These are phyloP conservation scores for Pseudomicrostroma phylloplanum DNA, from an alignment of 1,284 basidiomycete species.

Conservation along the genomic window DNA sequence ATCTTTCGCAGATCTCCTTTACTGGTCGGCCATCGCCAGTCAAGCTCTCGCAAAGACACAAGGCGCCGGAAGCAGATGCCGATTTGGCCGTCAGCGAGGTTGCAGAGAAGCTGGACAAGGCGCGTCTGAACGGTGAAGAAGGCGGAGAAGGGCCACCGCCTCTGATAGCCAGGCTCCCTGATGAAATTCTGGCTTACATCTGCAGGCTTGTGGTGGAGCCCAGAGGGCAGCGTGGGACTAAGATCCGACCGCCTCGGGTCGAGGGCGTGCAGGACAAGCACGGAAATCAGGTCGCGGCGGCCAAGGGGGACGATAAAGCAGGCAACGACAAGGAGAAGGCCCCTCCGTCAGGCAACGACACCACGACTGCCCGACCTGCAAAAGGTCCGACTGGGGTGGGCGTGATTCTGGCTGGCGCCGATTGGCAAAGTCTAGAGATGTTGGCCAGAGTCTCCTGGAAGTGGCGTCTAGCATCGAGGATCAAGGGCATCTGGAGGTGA, in stretches of 20 bases:
- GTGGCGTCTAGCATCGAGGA: constrained; percentile 38
- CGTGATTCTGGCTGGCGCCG: constrained; percentile 37
- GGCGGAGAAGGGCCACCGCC: constrained; percentile 28
- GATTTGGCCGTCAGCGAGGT: background rate
- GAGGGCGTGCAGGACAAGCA: background rate
- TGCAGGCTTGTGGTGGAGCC: constrained; percentile 28
- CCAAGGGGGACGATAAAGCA: background rate
- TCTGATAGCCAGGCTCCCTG: constrained; percentile 30
- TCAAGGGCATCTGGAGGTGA: constrained; percentile 31
- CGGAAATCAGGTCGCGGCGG: background rate
- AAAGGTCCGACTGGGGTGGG: constrained; percentile 14
- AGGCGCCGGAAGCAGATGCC: background rate
- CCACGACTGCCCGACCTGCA: too few relatives aligned
- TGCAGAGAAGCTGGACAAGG: background rate
- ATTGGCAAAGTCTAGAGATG: constrained; percentile 41
- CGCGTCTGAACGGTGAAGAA: constrained; percentile 5
- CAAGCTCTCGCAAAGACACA: background rate
- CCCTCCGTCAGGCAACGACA: background rate
- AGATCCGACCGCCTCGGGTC: constrained; percentile 17
- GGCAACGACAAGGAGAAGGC: background rate
- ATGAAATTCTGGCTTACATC: constrained; percentile 39
- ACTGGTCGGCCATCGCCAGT: background rate
- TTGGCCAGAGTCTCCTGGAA: constrained; percentile 41
- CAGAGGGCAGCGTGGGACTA: constrained; percentile 31
- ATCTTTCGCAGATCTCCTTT: constrained; percentile 22